Base-by-base conservation (phyloP, 768 basidiomycete genomes). In the Russula dissimulans region DNA sequence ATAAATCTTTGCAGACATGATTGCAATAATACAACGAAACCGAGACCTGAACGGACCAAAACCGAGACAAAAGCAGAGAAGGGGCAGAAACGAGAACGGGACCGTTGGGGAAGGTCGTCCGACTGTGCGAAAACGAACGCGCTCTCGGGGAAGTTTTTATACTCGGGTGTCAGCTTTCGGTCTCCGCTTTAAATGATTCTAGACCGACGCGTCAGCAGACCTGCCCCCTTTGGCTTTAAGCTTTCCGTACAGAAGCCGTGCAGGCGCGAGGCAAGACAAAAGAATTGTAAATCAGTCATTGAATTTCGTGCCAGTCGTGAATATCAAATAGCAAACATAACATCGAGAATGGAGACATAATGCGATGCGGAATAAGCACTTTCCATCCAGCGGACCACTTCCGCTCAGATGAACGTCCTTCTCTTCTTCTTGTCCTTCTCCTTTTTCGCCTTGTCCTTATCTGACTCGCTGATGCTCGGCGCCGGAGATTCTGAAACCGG, bases 1-100 rank as follows among this genome's bases (percentile, higher is more conserved):
- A 75, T 92, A 93, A 73, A 92, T 82, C 79, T 92, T 93, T 70
- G 86, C 77, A 74, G 86, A 81, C 85, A 88, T 87, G 77, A 78
- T 67, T 68, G 67, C 60, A 68, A 49, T 67, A 68, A 61, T 64
- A 66, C 60, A 60, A 62, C 54, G 54, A 56, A 54, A 59, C 57
- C 45, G 49, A 65, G 57, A 64, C 45, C 63, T 60, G 55, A 65
- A 55, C 58, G 52, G 62, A 60, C 54, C 61, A 53, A 63, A 61
- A 66, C 65, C 57, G 59, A 61, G 54, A 62, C 58, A 61, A 57
- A 61, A 56, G 57, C 26, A 59, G 57, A 65, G 55, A 57, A 65
- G 56, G n/a, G 45, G 57, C 44, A 36, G 34, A 36, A 36, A 36
- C 38, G 48, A 47, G 58, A 63, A 42, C 63, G 62, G 65, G 59